phyloP scores from a whole-genome alignment of 768 basidiomycete species.

The Boletus rex-veris region DNA sequence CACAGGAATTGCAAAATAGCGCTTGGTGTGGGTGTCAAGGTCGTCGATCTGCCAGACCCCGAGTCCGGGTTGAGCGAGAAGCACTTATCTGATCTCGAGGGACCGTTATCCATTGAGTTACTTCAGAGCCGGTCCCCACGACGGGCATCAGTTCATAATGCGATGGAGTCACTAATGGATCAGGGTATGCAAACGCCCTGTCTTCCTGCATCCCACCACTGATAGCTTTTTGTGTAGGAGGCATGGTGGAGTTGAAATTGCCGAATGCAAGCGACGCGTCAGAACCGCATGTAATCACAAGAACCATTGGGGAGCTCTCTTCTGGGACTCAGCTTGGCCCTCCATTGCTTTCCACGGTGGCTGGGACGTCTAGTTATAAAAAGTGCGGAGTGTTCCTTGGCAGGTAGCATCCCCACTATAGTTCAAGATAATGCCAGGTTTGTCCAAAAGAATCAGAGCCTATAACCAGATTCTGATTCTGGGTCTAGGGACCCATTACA shows the following conservation, averaged over 20 bases:
- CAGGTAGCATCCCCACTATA: neutral
- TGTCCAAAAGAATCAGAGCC: neutral
- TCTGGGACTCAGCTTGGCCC: conserved; percentile 34
- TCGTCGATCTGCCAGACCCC: conserved; percentile 32
- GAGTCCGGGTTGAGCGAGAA: conserved; percentile 17
- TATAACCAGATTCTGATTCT: conserved; percentile 3
- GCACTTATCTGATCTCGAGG: conserved; percentile 21
- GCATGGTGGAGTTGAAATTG: conserved; percentile 54
- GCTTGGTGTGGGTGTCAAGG: conserved; percentile 65
- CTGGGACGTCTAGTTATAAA: neutral
- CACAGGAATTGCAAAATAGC: conserved; percentile 31
- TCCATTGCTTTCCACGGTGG: conserved; percentile 15
- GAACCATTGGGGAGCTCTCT: conserved; percentile 42
- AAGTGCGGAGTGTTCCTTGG: neutral
- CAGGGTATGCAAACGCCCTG: conserved; percentile 37
- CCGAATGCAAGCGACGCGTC: conserved; percentile 35
- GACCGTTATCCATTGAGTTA: conserved; percentile 26
- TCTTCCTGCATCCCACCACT: neutral
- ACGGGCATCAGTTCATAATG: conserved; percentile 29
- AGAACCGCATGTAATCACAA: conserved; percentile 36
- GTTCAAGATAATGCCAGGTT: conserved; percentile 3
- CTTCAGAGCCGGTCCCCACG: conserved; percentile 13
- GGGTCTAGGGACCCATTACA: neutral
- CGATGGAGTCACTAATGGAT: conserved; percentile 66
- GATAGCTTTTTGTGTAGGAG: conserved; percentile 36